These are phyloP conservation scores for Quercus engelmannii DNA, from an alignment of 306 rosid species.

Conservation along the genomic window DNA sequence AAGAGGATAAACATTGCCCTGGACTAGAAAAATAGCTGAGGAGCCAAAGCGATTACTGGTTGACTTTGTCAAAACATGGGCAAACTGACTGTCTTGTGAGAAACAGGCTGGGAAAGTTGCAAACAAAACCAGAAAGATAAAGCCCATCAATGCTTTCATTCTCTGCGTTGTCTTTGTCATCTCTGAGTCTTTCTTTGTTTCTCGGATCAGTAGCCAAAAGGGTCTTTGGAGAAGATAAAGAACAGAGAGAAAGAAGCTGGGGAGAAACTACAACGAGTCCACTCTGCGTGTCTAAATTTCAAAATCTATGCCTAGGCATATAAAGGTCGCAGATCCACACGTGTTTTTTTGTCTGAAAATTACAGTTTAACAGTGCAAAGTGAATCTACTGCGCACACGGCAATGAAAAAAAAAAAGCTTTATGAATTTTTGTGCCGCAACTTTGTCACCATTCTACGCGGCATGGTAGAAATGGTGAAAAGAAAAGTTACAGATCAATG, in stretches of 20 bases:
- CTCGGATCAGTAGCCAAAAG: background rate
- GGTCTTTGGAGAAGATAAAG: background rate
- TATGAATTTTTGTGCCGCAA: too few species aligned
- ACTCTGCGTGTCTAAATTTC: background rate
- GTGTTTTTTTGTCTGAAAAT: background rate
- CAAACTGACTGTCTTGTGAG: constrained; percentile 29
- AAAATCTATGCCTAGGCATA: background rate
- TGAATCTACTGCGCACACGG: too few species aligned
- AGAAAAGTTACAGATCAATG: too few species aligned
- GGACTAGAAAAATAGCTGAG: constrained; percentile 38
- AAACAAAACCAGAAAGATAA: constrained; percentile 29
- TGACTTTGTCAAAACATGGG: too few species aligned
- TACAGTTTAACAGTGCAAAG: background rate
- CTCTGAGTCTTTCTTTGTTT: background rate
- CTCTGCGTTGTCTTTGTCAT: constrained; percentile 14
- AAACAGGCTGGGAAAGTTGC: constrained; percentile 28
- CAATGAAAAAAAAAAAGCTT: too few species aligned
- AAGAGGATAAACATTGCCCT: constrained; percentile 74
- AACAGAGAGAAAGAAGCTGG: background rate
- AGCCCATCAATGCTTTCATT: constrained; percentile 1
- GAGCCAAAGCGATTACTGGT: background rate
- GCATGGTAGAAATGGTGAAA: fast-evolving
- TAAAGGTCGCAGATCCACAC: background rate
- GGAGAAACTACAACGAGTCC: background rate
- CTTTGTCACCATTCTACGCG: too few species aligned